Conservation (phyloP, 2,329 filamentous ascomycete species). For the Fusarium domesticum region DNA sequence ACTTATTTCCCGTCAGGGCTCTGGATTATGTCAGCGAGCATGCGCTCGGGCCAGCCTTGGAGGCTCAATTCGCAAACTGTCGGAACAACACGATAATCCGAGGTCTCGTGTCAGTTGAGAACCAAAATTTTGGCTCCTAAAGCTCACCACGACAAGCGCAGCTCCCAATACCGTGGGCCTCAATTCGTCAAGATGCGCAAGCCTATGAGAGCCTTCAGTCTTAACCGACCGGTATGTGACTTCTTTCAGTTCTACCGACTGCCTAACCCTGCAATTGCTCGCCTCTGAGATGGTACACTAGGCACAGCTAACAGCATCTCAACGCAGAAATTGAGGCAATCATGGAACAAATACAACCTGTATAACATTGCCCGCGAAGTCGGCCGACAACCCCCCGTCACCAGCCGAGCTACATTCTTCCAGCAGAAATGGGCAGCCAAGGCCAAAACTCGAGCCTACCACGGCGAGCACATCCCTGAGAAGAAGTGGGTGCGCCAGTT, state of each 20-base stretch:
- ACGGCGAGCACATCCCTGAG: slow-evolving; percentile 92
- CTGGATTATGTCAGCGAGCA: slow-evolving; percentile 25
- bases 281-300: no score
- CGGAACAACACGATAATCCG: slow-evolving; percentile 32
- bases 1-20: slow-evolving; percentile 6
- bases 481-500: slow-evolving; percentile 95
- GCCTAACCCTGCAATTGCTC: slow-evolving; percentile 11
- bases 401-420: slow-evolving; percentile 69
- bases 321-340: slow-evolving; percentile 81
- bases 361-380: slow-evolving; percentile 68
- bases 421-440: slow-evolving; percentile 98
- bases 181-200: slow-evolving; percentile 49
- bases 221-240: slow-evolving; percentile 60
- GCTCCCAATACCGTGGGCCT: slow-evolving; percentile 25
- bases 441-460: slow-evolving; percentile 77
- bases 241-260: background rate
- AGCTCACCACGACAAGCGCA: slow-evolving; percentile 27
- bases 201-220: slow-evolving; percentile 61
- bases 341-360: slow-evolving; percentile 97
- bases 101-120: slow-evolving; percentile 16
- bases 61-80: background rate
- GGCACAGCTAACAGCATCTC: slow-evolving; percentile 15
- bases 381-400: slow-evolving; percentile 32
- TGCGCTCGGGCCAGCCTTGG: background rate
- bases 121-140: slow-evolving; percentile 33